Base-by-base conservation (phyloP, 108 stramenopile species). In the Aureococcus anophagefferens region DNA sequence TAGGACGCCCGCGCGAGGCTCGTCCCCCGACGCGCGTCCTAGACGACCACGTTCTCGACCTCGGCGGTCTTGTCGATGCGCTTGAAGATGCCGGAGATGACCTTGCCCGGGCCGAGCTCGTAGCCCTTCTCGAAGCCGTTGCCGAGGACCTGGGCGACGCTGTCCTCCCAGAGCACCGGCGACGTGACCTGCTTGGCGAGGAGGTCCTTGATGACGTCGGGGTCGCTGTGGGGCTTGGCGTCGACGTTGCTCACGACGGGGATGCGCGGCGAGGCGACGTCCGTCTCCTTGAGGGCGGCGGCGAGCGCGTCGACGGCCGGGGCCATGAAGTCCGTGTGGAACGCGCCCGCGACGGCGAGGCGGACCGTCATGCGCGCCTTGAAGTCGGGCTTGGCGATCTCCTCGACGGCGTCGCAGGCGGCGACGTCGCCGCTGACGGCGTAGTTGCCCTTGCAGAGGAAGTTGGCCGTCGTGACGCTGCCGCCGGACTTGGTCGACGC, bases 211-310 rank as follows among this genome's bases (percentile, higher is more conserved):
- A 96, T 98, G 40, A 86, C 88, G 17, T 77, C 90, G n/a, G 95
- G 94, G 67, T 84, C 83, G 0, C 89, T 91, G 79, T 98, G 97
- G 16, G 95, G 93, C 71, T 84, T 84, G 80, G 95, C 97, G 83
- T 98, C 94, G 29, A 98, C 97, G 74, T 98, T 98, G 89, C 90
- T 90, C 64, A 98, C 89, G 74, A 98, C 97, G 67, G 97, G 97
- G 72, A 98, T 98, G 33, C 92, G 87, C 46, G 77, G 77, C 77
- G 92, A 93, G 72, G 89, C 86, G 69, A 97, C 83, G 63, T 94
- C 91, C 62, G 94, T 86, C 40, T 82, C 92, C 44, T 79, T 81
- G 62, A 97, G 79, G 25, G 94, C 93, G 40, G 88, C 78, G 67
- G 90, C 89, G 76, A 97, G 84, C 44, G 89, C 73, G 17, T 83